Base-by-base conservation (phyloP, 2,329 filamentous ascomycete genomes). In the Penicillium olsonii region DNA sequence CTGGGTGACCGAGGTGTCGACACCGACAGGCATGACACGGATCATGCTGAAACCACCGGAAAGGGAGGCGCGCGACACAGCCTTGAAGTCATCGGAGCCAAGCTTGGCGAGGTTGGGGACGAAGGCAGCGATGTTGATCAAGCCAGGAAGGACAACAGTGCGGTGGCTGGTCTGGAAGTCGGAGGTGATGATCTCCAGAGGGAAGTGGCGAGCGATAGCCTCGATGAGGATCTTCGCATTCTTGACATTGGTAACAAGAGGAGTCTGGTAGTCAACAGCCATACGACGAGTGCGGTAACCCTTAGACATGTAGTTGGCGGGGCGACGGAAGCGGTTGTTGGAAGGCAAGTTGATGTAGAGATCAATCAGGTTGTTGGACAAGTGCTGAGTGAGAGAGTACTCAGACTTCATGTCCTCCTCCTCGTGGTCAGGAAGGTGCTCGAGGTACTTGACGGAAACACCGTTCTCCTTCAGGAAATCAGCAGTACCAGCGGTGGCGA, bases 331-430 rank as follows among this genome's bases (percentile, higher is more conserved):
- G 72, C 92, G 89, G 79, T 99, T 99, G 83, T 84, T 96, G 11
- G 94, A 97, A n/a, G 94, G 94, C 73, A 99, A 75, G 74, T 99
- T 99, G 84, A 99, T 96, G 78, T 99, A 99, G 53, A 99, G 78
- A 71, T 97, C 92, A 64, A 99, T 99, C 72, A 94, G 86, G 76
- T 97, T 97, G 77, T 96, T 97, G 50, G 92, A 88, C 74, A 99
- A 78, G 77, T 96, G 92, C 75, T 97, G 91, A 1, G 91, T 96
- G 54, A 99, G 82, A 8, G 94, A 99, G 77, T 95, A 99, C 75
- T 99, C 94, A 0, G 91, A 90, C 72, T 92, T 92, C 70, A 95
- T 90, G 55, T 91, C 87, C 60, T 91, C 87, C 56, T 91, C 84
- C 55, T 87, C 81, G 50, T 50, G 47, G 5, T 87, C 84, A 44